phyloP scores from a whole-genome alignment of 805 yeast species.

The Scheffersomyces amazonensis region DNA sequence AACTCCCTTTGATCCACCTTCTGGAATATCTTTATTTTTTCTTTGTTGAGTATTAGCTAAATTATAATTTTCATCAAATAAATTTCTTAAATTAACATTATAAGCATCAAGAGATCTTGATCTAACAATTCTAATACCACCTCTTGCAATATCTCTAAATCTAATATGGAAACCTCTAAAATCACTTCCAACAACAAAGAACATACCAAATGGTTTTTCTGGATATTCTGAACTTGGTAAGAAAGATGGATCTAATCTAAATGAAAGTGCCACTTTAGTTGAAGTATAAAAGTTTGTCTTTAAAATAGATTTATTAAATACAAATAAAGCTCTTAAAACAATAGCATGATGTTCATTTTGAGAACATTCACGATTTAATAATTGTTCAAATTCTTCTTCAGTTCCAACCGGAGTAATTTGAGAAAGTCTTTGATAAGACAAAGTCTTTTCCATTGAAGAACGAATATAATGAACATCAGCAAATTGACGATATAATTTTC shows the following conservation, averaged over 20 bases:
- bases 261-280: conserved; percentile 91
- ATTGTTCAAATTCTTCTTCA: conserved; percentile 69
- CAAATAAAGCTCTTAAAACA: conserved; percentile 77
- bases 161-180: conserved; percentile 97
- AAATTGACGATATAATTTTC: conserved; percentile 84
- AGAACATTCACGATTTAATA: conserved; percentile 66
- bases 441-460: conserved; percentile 66
- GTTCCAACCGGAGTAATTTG: conserved; percentile 70
- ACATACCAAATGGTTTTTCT: conserved; percentile 90
- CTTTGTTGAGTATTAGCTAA: conserved; percentile 95
- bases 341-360: conserved; percentile 78
- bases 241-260: conserved; percentile 84
- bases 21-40: conserved; percentile 97
- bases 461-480: conserved; percentile 87
- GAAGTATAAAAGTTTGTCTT: conserved; percentile 94
- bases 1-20: conserved; percentile 98
- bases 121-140: conserved; percentile 94
- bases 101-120: conserved; percentile 85
- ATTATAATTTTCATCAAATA: conserved; percentile 95
- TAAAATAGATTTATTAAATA: conserved; percentile 81
- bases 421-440: conserved; percentile 84
- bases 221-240: conserved; percentile 87
- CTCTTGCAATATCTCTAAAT: conserved; percentile 96
- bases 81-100: conserved; percentile 75
- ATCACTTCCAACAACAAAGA: conserved; percentile 92